Evolutionary conservation across 1,284 basidiomycete genomes (phyloP), one percentile per base, ranked within the genome.

Genomic region (Cryptococcus sp.): DNA sequence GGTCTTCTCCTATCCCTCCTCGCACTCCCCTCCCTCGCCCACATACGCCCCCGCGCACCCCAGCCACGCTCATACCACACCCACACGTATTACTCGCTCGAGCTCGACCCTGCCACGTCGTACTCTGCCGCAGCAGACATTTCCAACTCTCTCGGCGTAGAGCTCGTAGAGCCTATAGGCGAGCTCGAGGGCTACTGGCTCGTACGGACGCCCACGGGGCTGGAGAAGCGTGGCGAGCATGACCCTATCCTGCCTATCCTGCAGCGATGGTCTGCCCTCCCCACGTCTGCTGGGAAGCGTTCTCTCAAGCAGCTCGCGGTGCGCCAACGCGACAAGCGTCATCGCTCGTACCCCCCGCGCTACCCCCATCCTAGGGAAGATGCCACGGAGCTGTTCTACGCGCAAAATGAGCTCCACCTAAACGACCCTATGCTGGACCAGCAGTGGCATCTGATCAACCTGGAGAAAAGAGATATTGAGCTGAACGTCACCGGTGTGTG

Each of bases 141-240:
- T 45, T 82, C 87, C 1, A 61, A 76, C 2, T 77, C 80, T 1
- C 82, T 98, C 8, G 87, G 86, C 21, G 87, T 91, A 11, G 87
- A 98, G 74, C 78, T 96, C 50, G 87, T 98, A 50, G 91, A 95
- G 69, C 86, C 83, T 61, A 87, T 87, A 13, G 95, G 95, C 39
- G 88, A 96, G 73, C 83, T 98, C 11, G 72, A 75, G 3, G 82
- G 92, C 56, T 83, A 89, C 75, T 98, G 89, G 88, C 82, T 98
- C 4, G 85, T 97, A n/a, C 83, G 90, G 15, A 79, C 81, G 35
- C 48, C 50, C 28, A 61, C 57, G 2, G 39, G 21, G 3, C 59
- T 60, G 6, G 62, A 53, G 37, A 49, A 47, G 21, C 50, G 55
- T 45, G 54, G 33, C 13, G 42, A 36, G n/a, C 37, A 46, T 20